Evolutionary conservation across 1,139 yeast genomes (phyloP).

Genomic region (Debaryomycetaceae sp.): DNA sequence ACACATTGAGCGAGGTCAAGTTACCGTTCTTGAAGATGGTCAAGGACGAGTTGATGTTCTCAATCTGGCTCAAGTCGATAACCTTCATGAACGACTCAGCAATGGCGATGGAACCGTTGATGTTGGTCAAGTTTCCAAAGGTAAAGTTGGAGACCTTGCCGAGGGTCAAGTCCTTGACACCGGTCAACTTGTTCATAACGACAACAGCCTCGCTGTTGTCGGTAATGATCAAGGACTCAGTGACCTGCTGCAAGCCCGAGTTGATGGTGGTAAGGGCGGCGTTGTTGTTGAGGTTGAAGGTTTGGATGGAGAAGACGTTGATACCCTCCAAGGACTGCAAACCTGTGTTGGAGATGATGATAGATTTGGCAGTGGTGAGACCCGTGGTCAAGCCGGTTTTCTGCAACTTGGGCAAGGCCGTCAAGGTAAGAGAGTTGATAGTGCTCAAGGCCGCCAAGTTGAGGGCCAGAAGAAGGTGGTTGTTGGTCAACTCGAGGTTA

Average conservation of each 20-base stretch:
- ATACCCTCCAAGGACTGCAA: constrained; percentile 73
- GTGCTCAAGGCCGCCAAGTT: constrained; percentile 71
- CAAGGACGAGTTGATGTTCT: constrained; percentile 68
- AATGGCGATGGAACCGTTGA: constrained; percentile 77
- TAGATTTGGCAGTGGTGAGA: constrained; percentile 61
- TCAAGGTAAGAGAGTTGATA: constrained; percentile 69
- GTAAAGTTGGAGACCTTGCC: constrained; percentile 68
- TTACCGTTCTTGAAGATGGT: constrained; percentile 64
- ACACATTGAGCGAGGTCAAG: constrained; percentile 60
- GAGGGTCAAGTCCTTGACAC: constrained; percentile 83
- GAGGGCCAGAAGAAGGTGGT: constrained; percentile 58
- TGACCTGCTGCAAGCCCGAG: constrained; percentile 64
- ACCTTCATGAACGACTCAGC: constrained; percentile 50
- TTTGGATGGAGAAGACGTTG: constrained; percentile 58
- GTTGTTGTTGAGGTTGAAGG: constrained; percentile 82
- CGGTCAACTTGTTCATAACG: constrained; percentile 53
- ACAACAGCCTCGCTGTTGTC: constrained; percentile 72
- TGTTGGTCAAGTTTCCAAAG: constrained; percentile 53
- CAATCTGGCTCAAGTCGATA: constrained; percentile 46
- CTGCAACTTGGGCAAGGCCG: constrained; percentile 76
- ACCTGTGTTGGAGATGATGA: constrained; percentile 79
- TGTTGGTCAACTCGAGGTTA: constrained; percentile 46
- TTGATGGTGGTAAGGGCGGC: constrained; percentile 55
- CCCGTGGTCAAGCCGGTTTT: constrained; percentile 62
- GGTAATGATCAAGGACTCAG: constrained; percentile 66